Evolutionary conservation across 2,329 filamentous ascomycete species (phyloP).

Genomic region (Scedosporium boydii): DNA sequence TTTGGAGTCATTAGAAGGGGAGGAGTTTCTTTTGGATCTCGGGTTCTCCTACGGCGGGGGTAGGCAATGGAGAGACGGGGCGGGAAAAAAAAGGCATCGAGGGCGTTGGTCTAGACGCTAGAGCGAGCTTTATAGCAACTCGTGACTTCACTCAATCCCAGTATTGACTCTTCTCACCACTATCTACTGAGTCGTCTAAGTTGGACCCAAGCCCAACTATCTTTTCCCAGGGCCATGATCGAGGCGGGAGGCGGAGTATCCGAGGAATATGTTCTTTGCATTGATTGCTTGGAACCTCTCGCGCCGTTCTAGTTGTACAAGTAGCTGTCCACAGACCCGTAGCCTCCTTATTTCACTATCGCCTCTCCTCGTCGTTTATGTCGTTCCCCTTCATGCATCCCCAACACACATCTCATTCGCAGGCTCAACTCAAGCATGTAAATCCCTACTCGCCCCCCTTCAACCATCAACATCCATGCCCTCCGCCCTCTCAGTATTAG

Average conservation of each 20-base stretch:
- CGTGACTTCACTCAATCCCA: background rate
- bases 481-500: conserved; percentile 29
- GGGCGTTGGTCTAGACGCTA: conserved; percentile 6
- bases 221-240: too few species aligned
- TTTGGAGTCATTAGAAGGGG: background rate
- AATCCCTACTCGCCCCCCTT: background rate
- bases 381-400: background rate
- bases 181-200: too few species aligned
- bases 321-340: background rate
- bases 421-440: conserved; percentile 14
- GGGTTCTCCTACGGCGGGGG: background rate
- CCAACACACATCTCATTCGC: conserved; percentile 14
- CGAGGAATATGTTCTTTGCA: background rate
- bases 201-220: too few species aligned
- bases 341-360: background rate
- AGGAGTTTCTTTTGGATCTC: background rate
- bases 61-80: background rate
- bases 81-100: background rate
- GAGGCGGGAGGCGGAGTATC: too few species aligned
- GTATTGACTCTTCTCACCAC: conserved; percentile 10
- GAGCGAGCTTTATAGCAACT: conserved; percentile 1
- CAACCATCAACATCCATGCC: conserved; percentile 24
- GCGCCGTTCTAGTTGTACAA: conserved; percentile 1
- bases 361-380: background rate
- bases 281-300: background rate